Conservation (phyloP, 1,139 yeast species). For the Diutina ranongensis region DNA sequence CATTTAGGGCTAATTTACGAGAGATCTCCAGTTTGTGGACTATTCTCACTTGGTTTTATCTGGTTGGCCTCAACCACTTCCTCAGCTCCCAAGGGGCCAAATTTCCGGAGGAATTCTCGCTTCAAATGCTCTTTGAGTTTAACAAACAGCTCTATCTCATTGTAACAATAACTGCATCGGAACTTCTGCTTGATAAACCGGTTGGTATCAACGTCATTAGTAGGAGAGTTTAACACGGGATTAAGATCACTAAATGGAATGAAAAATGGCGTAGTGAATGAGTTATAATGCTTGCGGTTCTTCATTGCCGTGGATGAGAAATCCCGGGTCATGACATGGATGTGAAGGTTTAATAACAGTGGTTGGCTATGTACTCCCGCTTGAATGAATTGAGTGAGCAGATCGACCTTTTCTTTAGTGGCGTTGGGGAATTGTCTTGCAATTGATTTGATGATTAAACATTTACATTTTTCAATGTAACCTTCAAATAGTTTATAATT, state of each 20-base stretch:
- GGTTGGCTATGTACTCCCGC: slow-evolving; percentile 67
- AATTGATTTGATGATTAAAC: slow-evolving; percentile 17
- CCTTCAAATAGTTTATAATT: slow-evolving; percentile 20
- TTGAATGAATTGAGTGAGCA: slow-evolving; percentile 23
- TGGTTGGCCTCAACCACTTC: neutral
- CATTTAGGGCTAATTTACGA: no score
- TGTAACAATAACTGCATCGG: neutral
- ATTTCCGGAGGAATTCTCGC: neutral
- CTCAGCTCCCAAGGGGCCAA: neutral
- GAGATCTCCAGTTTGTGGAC: neutral
- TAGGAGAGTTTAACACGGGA: neutral
- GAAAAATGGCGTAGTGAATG: slow-evolving; percentile 58
- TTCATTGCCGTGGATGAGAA: slow-evolving; percentile 44
- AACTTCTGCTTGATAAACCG: neutral
- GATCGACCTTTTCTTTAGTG: neutral
- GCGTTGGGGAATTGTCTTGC: neutral
- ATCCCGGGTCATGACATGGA: slow-evolving; percentile 64
- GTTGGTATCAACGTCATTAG: no score
- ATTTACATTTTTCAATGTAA: slow-evolving; percentile 34
- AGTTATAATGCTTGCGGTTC: slow-evolving; percentile 56
- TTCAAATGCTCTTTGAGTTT: neutral
- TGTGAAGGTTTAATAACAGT: slow-evolving; percentile 55
- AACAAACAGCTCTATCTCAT: neutral
- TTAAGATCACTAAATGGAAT: slow-evolving; percentile 29
- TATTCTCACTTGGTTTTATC: neutral